Conservation (phyloP, 495 filamentous ascomycete genomes). For the Penicillium parvum region DNA sequence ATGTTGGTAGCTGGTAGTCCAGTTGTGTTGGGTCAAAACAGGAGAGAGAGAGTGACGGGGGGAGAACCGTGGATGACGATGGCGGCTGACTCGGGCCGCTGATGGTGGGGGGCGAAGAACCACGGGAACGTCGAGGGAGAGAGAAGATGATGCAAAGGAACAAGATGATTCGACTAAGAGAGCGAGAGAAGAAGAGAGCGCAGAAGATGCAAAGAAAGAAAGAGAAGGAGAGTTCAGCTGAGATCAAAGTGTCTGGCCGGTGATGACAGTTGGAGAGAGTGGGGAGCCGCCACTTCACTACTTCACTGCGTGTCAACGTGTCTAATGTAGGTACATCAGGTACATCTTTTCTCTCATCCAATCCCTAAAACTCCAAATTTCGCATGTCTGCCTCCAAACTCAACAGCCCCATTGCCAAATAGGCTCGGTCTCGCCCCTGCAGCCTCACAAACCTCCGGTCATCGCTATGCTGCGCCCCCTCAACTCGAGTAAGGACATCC, state of each 20-base stretch:
- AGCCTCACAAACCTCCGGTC: constrained; percentile 51
- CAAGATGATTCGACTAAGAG: background rate
- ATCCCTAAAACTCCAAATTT: constrained; percentile 31
- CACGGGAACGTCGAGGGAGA: constrained; percentile 6
- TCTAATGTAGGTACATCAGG: constrained; percentile 18
- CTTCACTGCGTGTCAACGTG: constrained; percentile 2
- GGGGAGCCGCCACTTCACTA: constrained; percentile 1
- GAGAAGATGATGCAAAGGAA: background rate
- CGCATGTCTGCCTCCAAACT: constrained; percentile 54
- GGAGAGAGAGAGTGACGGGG: constrained; percentile 4
- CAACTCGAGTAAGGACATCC: constrained; percentile 16
- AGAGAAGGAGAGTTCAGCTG: constrained; percentile 2
- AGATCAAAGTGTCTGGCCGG: constrained; percentile 8
- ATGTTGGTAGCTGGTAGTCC: constrained; percentile 23
- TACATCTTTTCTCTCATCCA: no score
- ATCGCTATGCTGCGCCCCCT: constrained; percentile 26
- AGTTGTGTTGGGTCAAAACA: background rate
- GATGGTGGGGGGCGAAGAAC: constrained; percentile 17
- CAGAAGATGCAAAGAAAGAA: constrained; percentile 1
- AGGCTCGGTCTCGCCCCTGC: constrained; percentile 34
- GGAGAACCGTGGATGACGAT: constrained; percentile 31
- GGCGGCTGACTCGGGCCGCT: constrained; percentile 29
- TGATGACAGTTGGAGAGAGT: constrained; percentile 14
- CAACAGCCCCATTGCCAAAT: constrained; percentile 59
- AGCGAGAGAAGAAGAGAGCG: background rate